These are phyloP conservation scores for Acer saccharum DNA, from an alignment of 345 rosid genomes.

Conservation along the genomic window DNA sequence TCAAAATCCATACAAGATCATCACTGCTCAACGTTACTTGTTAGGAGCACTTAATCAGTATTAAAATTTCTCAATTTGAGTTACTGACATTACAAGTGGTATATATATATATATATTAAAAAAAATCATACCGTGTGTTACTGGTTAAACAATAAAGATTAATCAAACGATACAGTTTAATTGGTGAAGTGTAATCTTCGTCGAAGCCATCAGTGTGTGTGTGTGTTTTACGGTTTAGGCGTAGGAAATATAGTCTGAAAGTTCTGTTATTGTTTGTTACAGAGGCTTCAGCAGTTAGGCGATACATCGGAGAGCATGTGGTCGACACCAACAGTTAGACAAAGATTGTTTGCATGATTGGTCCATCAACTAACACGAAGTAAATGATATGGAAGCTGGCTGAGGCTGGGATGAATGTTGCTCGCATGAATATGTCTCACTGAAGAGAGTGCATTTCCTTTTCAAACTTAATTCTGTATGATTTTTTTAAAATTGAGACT, in stretches of 20 bases:
- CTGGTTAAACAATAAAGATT: too few relatives aligned
- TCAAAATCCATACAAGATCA: too few relatives aligned
- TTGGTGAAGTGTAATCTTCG: not conserved
- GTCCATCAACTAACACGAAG: constrained; percentile 86
- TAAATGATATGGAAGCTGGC: constrained; percentile 99
- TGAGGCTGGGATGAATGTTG: constrained; percentile 98
- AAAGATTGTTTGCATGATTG: constrained; percentile 95
- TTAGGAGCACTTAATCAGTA: too few relatives aligned
- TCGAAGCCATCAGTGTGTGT: not conserved
- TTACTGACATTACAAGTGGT: too few relatives aligned
- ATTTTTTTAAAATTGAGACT: not conserved
- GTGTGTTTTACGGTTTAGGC: too few relatives aligned
- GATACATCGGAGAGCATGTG: constrained; percentile 74
- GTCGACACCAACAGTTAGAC: constrained; percentile 87
- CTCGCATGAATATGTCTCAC: constrained; percentile 89
- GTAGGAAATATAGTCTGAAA: not conserved
- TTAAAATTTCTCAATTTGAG: too few relatives aligned
- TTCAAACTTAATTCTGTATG: not conserved
- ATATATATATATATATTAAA: too few relatives aligned
- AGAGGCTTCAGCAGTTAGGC: constrained; percentile 58
- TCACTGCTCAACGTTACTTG: too few relatives aligned
- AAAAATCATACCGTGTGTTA: too few relatives aligned
- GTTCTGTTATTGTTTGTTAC: constrained; percentile 22
- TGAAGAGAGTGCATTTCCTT: not conserved
- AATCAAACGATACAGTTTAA: not conserved